Conservation (phyloP, 1,284 basidiomycete genomes). For the Puccinia triticina region DNA sequence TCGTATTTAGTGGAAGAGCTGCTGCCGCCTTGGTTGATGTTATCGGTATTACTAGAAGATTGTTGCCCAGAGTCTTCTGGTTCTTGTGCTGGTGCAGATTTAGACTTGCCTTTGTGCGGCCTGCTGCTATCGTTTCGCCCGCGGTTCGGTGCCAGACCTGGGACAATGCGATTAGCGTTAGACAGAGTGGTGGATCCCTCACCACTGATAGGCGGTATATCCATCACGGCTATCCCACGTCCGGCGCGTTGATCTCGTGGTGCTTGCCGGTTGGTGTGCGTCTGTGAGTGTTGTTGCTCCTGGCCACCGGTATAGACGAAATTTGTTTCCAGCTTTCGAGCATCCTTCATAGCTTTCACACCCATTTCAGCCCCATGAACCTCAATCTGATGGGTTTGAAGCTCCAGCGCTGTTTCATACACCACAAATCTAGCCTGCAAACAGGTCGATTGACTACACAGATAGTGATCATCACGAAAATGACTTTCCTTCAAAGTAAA, state of each 20-base stretch:
- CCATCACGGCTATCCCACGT: constrained; percentile 38
- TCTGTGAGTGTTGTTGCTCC: constrained; percentile 51
- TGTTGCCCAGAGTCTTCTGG: constrained; percentile 19
- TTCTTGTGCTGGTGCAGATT: constrained; percentile 30
- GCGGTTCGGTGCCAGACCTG: constrained; percentile 53
- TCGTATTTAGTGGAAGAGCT: constrained; percentile 35
- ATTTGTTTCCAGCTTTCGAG: constrained; percentile 74
- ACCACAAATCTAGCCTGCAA: constrained; percentile 90
- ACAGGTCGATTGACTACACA: constrained; percentile 76
- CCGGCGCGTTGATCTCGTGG: constrained; percentile 52
- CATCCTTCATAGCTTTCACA: constrained; percentile 74
- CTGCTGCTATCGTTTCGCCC: not conserved
- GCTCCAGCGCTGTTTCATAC: constrained; percentile 81
- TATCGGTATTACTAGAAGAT: not conserved
- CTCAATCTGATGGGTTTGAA: constrained; percentile 87
- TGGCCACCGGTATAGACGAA: constrained; percentile 74
- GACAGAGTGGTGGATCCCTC: constrained; percentile 58
- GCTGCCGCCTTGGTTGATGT: not conserved
- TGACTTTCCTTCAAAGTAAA: constrained; percentile 49
- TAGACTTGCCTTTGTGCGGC: constrained; percentile 45
- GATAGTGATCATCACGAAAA: constrained; percentile 68
- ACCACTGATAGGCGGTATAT: constrained; percentile 53
- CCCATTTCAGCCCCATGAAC: constrained; percentile 81
- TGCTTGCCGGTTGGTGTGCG: not conserved
- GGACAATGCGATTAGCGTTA: constrained; percentile 61